phyloP scores from a whole-genome alignment of 768 basidiomycete species.

The Chiua virens region DNA sequence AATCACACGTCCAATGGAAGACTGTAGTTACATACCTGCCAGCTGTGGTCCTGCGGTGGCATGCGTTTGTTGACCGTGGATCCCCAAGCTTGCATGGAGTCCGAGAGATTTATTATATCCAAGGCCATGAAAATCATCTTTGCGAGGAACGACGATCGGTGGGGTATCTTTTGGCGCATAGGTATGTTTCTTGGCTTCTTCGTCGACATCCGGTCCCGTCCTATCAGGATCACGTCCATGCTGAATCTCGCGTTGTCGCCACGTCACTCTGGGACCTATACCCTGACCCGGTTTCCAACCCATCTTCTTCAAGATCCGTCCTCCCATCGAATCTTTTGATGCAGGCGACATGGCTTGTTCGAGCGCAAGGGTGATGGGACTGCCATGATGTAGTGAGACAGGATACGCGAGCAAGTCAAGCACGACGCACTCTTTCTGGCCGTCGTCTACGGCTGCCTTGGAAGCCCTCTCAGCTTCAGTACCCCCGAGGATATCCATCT shows the following conservation, averaged over 20 bases:
- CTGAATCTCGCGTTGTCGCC: conserved; percentile 71
- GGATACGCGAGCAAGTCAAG: not conserved
- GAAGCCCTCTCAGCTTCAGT: conserved; percentile 46
- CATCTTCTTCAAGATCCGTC: conserved; percentile 89
- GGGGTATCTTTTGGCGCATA: conserved; percentile 84
- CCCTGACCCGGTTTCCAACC: conserved; percentile 95
- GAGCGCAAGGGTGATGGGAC: conserved; percentile 62
- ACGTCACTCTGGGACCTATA: conserved; percentile 84
- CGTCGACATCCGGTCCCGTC: conserved; percentile 56
- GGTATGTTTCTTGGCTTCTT: conserved; percentile 82
- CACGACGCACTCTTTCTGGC: conserved; percentile 36
- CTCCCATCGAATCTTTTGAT: conserved; percentile 78
- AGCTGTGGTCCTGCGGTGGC: conserved; percentile 49
- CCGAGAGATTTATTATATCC: conserved; percentile 72
- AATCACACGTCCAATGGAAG: not conserved
- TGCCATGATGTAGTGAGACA: conserved; percentile 27
- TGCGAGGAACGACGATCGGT: conserved; percentile 58
- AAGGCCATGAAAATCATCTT: conserved; percentile 78
- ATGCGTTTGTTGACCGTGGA: conserved; percentile 18
- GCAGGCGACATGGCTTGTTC: conserved; percentile 69
- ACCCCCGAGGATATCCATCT: conserved; percentile 67
- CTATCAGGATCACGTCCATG: conserved; percentile 47
- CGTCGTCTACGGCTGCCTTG: conserved; percentile 38
- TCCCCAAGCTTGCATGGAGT: conserved; percentile 58
- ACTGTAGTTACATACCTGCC: conserved; percentile 45